phyloP scores from a whole-genome alignment of 805 yeast species.

The Suhomyces sp. region DNA sequence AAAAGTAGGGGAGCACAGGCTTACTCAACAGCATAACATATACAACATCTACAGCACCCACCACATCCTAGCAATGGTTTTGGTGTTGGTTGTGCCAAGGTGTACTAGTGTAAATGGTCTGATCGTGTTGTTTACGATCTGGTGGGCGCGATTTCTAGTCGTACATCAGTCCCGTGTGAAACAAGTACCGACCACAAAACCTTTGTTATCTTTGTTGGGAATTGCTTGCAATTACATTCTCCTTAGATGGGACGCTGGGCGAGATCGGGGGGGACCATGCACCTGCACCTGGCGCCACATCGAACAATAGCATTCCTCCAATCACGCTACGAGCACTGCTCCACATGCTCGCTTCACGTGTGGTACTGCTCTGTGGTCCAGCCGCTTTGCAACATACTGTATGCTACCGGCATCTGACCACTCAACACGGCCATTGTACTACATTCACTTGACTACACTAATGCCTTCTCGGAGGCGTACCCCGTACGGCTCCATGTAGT shows the following conservation, averaged over 20 bases:
- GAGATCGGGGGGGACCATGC: background rate
- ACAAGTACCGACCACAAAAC: background rate
- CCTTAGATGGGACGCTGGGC: background rate
- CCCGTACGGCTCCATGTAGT: background rate
- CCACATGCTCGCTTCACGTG: background rate
- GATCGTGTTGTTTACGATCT: background rate
- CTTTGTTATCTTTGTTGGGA: background rate
- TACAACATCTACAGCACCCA: too few relatives aligned
- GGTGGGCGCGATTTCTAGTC: background rate
- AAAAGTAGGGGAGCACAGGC: background rate
- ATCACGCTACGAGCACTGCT: background rate
- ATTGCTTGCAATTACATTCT: background rate
- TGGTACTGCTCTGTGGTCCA: background rate
- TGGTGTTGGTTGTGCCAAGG: too few relatives aligned
- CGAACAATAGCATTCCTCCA: background rate
- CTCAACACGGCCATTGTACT: background rate
- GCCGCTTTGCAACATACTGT: background rate
- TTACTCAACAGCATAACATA: background rate
- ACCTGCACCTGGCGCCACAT: background rate
- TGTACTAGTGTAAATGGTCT: background rate
- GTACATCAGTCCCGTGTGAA: background rate
- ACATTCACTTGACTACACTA: background rate
- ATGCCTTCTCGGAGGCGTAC: background rate
- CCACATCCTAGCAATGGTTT: background rate
- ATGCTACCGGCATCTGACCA: background rate